Base-by-base conservation (phyloP, 2,329 filamentous ascomycete genomes). In the Fusarium xylarioides region DNA sequence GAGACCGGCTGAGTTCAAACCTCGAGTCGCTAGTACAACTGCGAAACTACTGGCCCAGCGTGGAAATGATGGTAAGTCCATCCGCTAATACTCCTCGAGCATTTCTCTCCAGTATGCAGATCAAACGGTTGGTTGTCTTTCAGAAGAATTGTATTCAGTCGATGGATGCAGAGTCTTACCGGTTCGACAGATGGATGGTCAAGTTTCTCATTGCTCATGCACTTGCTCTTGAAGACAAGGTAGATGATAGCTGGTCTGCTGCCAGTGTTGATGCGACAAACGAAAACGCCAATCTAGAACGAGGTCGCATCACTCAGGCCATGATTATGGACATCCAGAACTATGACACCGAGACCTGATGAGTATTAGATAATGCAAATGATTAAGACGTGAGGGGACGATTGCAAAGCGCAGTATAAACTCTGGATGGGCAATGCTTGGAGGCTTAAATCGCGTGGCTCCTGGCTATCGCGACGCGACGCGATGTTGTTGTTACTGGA, bases 181-280 rank as follows among this genome's bases (percentile, higher is more conserved):
- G 78, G 2, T 80, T 89, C 63, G 88, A 90, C 71, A 80, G 79
- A 53, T 86, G 87, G 59, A 84, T 88, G 56, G 79, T 85, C 60
- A 86, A 89, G 54, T 83, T 83, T 54, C 71, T 82, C 2, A 74
- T 81, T 18, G 77, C 81, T 38, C 80, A 83, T 66, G 73, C 78
- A 3, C 49, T 80, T 18, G 69, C 71, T 12, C 67, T 82, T 6
- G 79, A 81, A 32, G 77, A 79, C 9, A 79, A 79, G 56, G 75
- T 74, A 85, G 71, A 78, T 79, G 23, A 80, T 4, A 11, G 30
- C 2, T 68, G 66, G 63, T 26, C 49, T 21, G 54, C 58, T 32
- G 62, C 53, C 4, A 34, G 63, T 9, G 10, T 21, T 9, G 56
- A 50, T 15, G 37, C 61, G 12, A 35, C 23, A 26, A 34, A 38